Base-by-base conservation (phyloP, 768 basidiomycete species). In the Mycena sanguinolenta region DNA sequence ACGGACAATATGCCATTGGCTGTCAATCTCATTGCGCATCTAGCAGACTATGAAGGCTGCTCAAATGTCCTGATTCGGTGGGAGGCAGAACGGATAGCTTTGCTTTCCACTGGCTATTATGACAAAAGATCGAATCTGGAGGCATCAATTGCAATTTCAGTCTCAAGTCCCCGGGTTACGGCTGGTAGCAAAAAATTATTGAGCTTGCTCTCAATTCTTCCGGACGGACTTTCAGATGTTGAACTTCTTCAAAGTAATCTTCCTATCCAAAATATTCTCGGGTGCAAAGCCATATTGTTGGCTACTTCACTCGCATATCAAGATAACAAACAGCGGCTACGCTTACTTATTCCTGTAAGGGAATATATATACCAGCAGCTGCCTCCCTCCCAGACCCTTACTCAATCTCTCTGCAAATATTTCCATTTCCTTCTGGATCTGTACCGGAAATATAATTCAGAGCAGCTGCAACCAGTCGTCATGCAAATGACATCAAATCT, bases 161-260 rank as follows among this genome's bases (percentile, higher is more conserved):
- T 50, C 25, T 50, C 49, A 23, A 27, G 49, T 50, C 49, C 49
- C 12, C 9, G 49, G 14, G 10, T 50, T 25, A 50, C 49, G 3
- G 6, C 49, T 27, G 49, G 49, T 25, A 27, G 23, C 49, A 50
- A 50, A n/a, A 25, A 50, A 25, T 16, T 50, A 50, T 50, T 50
- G 49, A 50, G 49, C 14, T 23, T 50, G 25, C 49, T 50, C 49
- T 50, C 49, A 50, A 50, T 50, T 50, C 49, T 50, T 23, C 49
- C 49, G 5, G 49, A 50, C 14, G 49, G 49, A 27, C 49, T 50
- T 50, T 50, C 49, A 16, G 49, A 50, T 14, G 12, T 50, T 25
- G 49, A 50, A 27, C 49, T 50, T 12, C 23, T 50, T 27, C 49
- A 50, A 50, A 50, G 49, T n/a, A 50, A 25, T 27, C 49, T 50